These are phyloP conservation scores for Nectriaceae sp. DNA, from an alignment of 2,329 filamentous ascomycete genomes.

Conservation along the genomic window DNA sequence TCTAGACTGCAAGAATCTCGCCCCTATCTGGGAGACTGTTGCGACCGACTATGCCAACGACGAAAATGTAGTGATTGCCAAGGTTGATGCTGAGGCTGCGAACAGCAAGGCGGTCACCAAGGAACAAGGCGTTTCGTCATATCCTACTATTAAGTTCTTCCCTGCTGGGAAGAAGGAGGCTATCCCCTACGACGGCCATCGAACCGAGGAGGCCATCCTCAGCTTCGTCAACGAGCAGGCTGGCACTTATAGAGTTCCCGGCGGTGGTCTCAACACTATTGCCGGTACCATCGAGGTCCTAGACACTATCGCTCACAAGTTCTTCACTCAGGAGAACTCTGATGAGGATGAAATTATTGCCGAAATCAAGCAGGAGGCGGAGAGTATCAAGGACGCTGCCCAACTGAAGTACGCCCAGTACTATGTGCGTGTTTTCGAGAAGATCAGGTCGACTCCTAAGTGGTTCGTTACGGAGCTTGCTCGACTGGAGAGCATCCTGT, in stretches of 20 bases:
- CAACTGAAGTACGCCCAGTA: slow-evolving; percentile 85
- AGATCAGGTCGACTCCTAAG: slow-evolving; percentile 74
- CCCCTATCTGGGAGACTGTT: slow-evolving; percentile 86
- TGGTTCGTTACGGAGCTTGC: slow-evolving; percentile 86
- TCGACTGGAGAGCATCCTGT: slow-evolving; percentile 75
- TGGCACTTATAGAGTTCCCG: slow-evolving; percentile 80
- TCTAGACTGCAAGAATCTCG: slow-evolving; percentile 92
- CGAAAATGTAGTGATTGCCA: slow-evolving; percentile 80
- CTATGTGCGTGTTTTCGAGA: slow-evolving; percentile 89
- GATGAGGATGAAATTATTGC: slow-evolving; percentile 64
- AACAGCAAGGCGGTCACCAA: slow-evolving; percentile 78
- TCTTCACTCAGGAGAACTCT: slow-evolving; percentile 65
- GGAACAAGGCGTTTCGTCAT: slow-evolving; percentile 78
- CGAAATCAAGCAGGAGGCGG: slow-evolving; percentile 73
- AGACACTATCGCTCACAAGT: slow-evolving; percentile 74
- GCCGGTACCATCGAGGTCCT: slow-evolving; percentile 83
- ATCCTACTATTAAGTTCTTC: slow-evolving; percentile 99
- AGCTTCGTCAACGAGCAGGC: slow-evolving; percentile 85
- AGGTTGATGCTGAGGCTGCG: slow-evolving; percentile 90
- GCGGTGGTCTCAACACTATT: slow-evolving; percentile 74
- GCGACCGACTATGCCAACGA: slow-evolving; percentile 81
- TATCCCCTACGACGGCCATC: slow-evolving; percentile 72
- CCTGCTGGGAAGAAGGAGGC: slow-evolving; percentile 76
- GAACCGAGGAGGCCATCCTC: slow-evolving; percentile 75
- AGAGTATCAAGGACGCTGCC: slow-evolving; percentile 60